Conservation (phyloP, 1,139 yeast genomes). For the Magnusiomyces sp. region DNA sequence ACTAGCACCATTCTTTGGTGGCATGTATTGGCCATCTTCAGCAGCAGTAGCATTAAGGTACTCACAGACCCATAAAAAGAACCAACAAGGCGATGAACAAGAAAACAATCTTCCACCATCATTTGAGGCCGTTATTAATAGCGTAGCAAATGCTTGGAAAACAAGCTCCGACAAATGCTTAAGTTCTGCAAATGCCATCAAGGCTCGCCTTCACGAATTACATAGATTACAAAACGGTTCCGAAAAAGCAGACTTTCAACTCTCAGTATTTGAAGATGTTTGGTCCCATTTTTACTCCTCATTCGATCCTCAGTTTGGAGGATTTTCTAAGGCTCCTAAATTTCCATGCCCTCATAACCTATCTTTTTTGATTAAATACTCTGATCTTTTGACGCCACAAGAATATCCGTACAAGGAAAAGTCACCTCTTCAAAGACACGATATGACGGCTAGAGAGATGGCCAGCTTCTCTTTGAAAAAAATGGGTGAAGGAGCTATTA, state of each 20-base stretch:
- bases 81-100: not conserved
- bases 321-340: constrained; percentile 33
- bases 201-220: constrained; percentile 19
- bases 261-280: constrained; percentile 20
- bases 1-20: constrained; percentile 33
- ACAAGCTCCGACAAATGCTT: constrained; percentile 22
- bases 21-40: constrained; percentile 35
- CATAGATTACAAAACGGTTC: constrained; percentile 26
- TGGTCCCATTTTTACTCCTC: constrained; percentile 23
- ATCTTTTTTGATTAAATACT: constrained; percentile 24
- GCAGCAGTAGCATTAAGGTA: constrained; percentile 11
- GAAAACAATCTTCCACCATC: not conserved
- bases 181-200: constrained; percentile 22
- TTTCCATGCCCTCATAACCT: constrained; percentile 32
- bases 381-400: constrained; percentile 14
- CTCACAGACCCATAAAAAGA: constrained; percentile 8
- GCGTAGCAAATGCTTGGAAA: constrained; percentile 27
- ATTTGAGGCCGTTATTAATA: constrained; percentile 24
- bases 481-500: constrained; percentile 33
- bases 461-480: constrained; percentile 23
- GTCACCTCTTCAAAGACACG: not conserved
- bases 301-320: constrained; percentile 29
- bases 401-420: not conserved
- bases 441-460: not conserved
- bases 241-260: constrained; percentile 19